Percentiles rank a stretch among this genome's conserved stretches.
Conservation (phyloP, 73 alveolate species). For the Paraurostyla sp. region DNA sequence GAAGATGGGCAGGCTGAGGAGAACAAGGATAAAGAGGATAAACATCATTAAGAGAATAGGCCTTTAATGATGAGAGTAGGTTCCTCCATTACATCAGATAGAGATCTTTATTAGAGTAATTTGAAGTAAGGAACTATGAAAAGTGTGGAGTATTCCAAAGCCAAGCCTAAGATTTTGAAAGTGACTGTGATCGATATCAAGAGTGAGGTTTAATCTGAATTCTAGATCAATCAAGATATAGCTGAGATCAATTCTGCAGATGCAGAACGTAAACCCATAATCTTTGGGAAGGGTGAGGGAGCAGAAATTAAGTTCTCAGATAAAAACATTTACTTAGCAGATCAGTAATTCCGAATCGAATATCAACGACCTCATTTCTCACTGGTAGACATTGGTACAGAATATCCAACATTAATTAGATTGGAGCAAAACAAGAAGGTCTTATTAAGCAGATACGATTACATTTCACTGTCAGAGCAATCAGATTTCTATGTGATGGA, state of each 20-base stretch:
- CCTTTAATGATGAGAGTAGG: background rate
- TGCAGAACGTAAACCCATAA: slow-evolving; percentile 16
- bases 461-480: slow-evolving; percentile 41
- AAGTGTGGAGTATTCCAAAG: background rate
- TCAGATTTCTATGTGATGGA: slow-evolving; percentile 59
- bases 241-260: slow-evolving; percentile 17
- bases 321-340: slow-evolving; percentile 19
- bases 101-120: background rate
- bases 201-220: slow-evolving; percentile 38
- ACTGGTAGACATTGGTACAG: slow-evolving; percentile 51
- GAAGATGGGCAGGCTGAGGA: background rate
- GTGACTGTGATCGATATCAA: slow-evolving; percentile 33
- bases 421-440: slow-evolving; percentile 46
- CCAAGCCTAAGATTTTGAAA: slow-evolving; percentile 34
- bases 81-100: background rate
- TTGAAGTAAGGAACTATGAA: background rate
- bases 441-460: slow-evolving; percentile 37
- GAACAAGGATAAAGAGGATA: background rate
- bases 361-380: slow-evolving; percentile 51
- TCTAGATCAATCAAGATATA: background rate
- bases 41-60: background rate
- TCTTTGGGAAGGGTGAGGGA: slow-evolving; percentile 43
- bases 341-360: slow-evolving; percentile 41
- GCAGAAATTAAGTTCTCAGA: slow-evolving; percentile 44
- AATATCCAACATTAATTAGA: slow-evolving; percentile 54